Conservation (phyloP, 2,329 filamentous ascomycete genomes). For the Clonostachys rhizophaga region DNA sequence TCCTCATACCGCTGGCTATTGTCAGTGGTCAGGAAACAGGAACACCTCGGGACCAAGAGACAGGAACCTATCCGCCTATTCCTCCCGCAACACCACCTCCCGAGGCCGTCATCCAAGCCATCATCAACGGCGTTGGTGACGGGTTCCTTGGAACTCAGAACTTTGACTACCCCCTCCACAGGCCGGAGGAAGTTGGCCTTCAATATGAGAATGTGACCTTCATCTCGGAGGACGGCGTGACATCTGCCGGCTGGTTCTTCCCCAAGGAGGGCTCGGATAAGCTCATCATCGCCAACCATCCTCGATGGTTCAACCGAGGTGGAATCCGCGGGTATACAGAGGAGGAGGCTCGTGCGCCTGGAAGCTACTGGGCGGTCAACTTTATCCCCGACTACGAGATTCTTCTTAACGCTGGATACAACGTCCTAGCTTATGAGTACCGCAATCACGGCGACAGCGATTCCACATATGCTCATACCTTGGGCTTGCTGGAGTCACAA, state of each 20-base stretch:
- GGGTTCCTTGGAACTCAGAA: too few relatives aligned
- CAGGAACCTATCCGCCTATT: too few relatives aligned
- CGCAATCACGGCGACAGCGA: slow-evolving; percentile 3
- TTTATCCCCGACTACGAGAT: slow-evolving; percentile 5
- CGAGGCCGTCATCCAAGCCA: too few relatives aligned
- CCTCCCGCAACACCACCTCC: too few relatives aligned
- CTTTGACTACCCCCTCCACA: neutral
- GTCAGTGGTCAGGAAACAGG: too few relatives aligned
- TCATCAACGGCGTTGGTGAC: too few relatives aligned
- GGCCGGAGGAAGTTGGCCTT: neutral
- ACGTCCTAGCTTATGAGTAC: slow-evolving; percentile 22
- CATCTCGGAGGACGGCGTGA: slow-evolving; percentile 2
- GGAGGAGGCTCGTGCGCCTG: neutral
- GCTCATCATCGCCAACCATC: slow-evolving; percentile 5
- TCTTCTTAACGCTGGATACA: slow-evolving; percentile 4
- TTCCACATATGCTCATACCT: neutral
- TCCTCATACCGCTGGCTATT: too few relatives aligned
- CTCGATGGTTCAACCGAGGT: neutral
- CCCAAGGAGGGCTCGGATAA: neutral
- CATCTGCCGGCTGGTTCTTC: slow-evolving; percentile 3
- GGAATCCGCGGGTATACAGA: slow-evolving; percentile 1
- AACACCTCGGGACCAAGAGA: too few relatives aligned
- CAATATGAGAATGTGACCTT: slow-evolving; percentile 5
- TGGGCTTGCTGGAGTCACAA: slow-evolving; percentile 1
- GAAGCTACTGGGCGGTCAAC: slow-evolving; percentile 1